Evolutionary conservation across 192 early-diverging fungal species (phyloP), one percentile per base, ranked within the genome.

Genomic region (Entomortierella parvispora): DNA sequence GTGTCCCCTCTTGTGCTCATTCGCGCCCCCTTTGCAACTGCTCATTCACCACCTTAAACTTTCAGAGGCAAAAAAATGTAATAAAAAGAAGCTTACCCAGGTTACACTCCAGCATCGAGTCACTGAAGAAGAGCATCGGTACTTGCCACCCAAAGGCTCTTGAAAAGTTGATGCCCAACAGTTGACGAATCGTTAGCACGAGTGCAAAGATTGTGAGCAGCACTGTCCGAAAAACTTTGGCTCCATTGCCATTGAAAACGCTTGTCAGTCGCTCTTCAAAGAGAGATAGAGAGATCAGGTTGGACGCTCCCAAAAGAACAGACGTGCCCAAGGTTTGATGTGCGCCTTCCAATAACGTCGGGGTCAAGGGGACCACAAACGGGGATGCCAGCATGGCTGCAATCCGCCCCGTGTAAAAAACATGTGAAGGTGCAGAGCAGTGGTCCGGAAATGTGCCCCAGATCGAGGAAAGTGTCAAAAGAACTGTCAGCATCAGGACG

Each of bases 251-350:
- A 5, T 72, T 71, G 12, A 87, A 54, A 15, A 71, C 44, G 29
- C 67, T 66, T 17, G 83, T 75, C 65, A 87, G 32, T 7, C 77
- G 72, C 55, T 87, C 81, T 59, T 87, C 85, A 62, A 87, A 87
- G 22, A 87, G 56, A 20, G 80, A 76, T 6, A 87, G 50, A 20
- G 75, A 79, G 33, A 84, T 37, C 6, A 87, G 55, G 55, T 87
- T 87, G 61, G 76, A 84, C n/a, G 48, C 68, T 20, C 55, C 69
- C 10, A 84, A 40, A 7, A 80, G 23, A 9, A 69, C 8, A 8
- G 69, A 43, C n/a, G 54, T 71, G 15, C 56, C 56, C 26, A 65
- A 32, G 0, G 54, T 64, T 29, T 71, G 60, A 20, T 58, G 46
- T 0, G 69, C 61, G 4, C 58, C 61, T 3, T n/a, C 15, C 14